A percentile compares a stretch with the other conserved stretches of the same genome.
Evolutionary conservation across 164 flowering plant genomes (phyloP).

Genomic region (Malania oleifera): DNA sequence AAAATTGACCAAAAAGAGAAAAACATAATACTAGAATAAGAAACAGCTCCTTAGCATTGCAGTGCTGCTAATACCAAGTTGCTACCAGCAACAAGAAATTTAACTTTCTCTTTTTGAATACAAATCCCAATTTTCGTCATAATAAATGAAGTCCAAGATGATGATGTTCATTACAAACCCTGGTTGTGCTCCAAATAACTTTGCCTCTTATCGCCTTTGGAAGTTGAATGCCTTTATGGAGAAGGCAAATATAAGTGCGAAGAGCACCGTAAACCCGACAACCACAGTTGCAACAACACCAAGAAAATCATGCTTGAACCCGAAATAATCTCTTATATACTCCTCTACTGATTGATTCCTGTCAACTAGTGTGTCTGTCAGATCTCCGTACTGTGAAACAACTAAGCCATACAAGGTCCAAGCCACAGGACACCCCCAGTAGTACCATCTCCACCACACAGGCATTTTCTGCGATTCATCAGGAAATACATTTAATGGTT

Average conservation of each 20-base stretch:
- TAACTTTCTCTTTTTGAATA: too few relatives aligned
- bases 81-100: too few relatives aligned
- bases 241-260: conserved; percentile 23
- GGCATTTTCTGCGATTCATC: background rate
- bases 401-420: conserved; percentile 20
- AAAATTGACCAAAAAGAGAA: too few relatives aligned
- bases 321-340: conserved; percentile 11
- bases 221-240: conserved; percentile 25
- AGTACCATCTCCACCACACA: conserved; percentile 9
- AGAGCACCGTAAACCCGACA: conserved; percentile 17
- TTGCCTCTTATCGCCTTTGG: conserved; percentile 23
- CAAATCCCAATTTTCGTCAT: too few relatives aligned
- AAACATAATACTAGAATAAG: too few relatives aligned
- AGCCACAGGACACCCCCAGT: conserved; percentile 8
- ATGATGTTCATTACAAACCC: too few relatives aligned
- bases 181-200: too few relatives aligned
- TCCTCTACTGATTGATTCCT: conserved; percentile 5
- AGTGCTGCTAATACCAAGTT: too few relatives aligned
- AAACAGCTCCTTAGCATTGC: too few relatives aligned
- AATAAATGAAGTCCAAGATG: too few relatives aligned
- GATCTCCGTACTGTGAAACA: conserved; percentile 18
- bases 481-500: background rate
- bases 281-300: conserved; percentile 27
- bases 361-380: background rate
- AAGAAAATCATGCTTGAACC: conserved; percentile 27